Conservation (phyloP, 148 eudicot species). For the Diospyros lotus region DNA sequence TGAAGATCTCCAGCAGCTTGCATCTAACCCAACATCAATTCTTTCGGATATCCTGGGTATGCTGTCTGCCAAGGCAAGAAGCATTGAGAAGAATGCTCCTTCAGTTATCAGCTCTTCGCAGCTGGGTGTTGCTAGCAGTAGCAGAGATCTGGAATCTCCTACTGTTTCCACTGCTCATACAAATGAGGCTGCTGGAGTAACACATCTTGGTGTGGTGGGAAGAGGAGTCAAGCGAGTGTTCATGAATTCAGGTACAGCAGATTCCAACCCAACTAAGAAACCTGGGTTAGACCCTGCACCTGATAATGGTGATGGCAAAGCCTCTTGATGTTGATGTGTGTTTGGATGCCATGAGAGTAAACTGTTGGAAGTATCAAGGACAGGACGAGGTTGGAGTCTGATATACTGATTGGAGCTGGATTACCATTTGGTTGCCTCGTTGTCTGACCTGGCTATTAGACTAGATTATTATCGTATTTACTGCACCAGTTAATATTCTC, state of each 20-base stretch:
- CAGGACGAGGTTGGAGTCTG: neutral
- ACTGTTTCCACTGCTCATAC: conserved; percentile 66
- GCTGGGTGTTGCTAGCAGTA: conserved; percentile 34
- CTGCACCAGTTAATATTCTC: neutral
- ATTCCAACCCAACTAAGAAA: conserved; percentile 49
- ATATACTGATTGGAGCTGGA: neutral
- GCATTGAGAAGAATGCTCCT: conserved; percentile 28
- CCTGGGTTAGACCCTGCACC: conserved; percentile 44
- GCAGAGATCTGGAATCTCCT: conserved; percentile 48
- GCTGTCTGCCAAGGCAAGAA: conserved; percentile 61
- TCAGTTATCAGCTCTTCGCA: conserved; percentile 49
- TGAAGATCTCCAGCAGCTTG: conserved; percentile 81
- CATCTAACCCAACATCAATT: conserved; percentile 61
- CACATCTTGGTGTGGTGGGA: conserved; percentile 89
- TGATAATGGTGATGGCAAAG: conserved; percentile 44
- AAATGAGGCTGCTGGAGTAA: conserved; percentile 61
- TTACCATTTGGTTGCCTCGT: neutral
- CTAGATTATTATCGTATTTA: neutral
- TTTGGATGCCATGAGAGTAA: neutral
- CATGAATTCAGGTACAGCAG: conserved; percentile 36
- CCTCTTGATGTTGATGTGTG: conserved; percentile 32
- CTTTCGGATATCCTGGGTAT: conserved; percentile 72
- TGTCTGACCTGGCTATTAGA: neutral
- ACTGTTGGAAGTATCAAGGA: neutral
- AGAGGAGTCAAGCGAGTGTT: conserved; percentile 81